Conservation (phyloP, 176 grass and related monocot species). For the Tillandsia fasciculata region DNA sequence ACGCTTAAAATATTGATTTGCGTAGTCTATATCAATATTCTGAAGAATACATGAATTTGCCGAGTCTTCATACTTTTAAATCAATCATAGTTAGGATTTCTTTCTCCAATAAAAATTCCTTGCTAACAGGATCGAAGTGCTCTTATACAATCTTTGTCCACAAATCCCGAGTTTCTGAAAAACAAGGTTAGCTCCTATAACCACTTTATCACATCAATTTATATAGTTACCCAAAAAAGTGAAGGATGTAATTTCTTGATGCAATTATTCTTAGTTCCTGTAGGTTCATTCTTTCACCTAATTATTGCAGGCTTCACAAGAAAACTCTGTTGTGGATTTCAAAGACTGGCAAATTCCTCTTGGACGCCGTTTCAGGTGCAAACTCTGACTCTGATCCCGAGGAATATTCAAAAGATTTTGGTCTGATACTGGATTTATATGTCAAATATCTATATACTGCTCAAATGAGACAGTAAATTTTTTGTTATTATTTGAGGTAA, state of each 20-base stretch:
- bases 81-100: not conserved
- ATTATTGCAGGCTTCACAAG: constrained; percentile 36
- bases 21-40: no score
- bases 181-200: constrained; percentile 40
- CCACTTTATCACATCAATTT: not conserved
- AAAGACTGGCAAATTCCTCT: constrained; percentile 82
- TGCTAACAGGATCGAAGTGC: constrained; percentile 40
- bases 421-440: no score
- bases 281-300: not conserved
- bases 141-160: constrained; percentile 60
- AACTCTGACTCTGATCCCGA: not conserved
- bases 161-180: constrained; percentile 64
- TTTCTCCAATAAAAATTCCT: not conserved
- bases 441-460: no score
- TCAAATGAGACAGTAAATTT: no score
- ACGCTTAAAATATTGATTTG: no score
- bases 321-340: constrained; percentile 62
- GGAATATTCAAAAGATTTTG: not conserved
- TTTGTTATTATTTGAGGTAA: no score
- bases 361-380: constrained; percentile 63
- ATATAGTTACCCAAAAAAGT: no score
- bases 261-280: not conserved
- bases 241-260: no score
- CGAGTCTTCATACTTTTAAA: no score
- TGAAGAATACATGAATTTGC: no score